Percentiles rank a stretch among this genome's conserved stretches.
phyloP scores from a whole-genome alignment of 495 filamentous ascomycete genomes.

The Bacidia gigantensis region DNA sequence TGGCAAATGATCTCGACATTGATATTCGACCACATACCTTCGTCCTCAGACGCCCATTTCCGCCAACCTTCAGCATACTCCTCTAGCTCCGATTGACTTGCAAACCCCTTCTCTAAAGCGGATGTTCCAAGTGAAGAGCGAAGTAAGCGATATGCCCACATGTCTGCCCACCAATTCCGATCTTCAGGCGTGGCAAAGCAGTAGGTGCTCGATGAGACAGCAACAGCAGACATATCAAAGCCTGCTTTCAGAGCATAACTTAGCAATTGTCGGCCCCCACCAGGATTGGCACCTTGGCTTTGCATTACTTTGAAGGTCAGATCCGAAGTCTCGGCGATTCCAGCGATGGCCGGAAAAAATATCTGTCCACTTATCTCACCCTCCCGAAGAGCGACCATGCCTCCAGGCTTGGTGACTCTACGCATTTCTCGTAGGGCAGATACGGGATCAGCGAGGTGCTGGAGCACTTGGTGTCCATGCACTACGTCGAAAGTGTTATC shows the following conservation, averaged over 20 bases:
- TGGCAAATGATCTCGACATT: constrained; percentile 42
- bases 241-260: constrained; percentile 39
- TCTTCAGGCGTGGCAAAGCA: constrained; percentile 33
- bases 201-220: constrained; percentile 29
- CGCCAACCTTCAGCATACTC: constrained; percentile 28
- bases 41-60: constrained; percentile 31
- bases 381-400: constrained; percentile 38
- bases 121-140: constrained; percentile 28
- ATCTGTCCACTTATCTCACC: constrained; percentile 29
- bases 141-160: constrained; percentile 32
- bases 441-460: constrained; percentile 34
- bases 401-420: constrained; percentile 35
- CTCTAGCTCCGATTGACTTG: constrained; percentile 30
- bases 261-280: constrained; percentile 36
- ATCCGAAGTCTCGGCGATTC: constrained; percentile 28
- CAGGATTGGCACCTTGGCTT: constrained; percentile 32
- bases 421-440: constrained; percentile 34
- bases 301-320: constrained; percentile 28
- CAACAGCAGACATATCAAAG: constrained; percentile 24
- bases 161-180: constrained; percentile 30
- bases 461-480: constrained; percentile 38
- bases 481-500: constrained; percentile 45
- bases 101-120: constrained; percentile 26
- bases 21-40: constrained; percentile 39
- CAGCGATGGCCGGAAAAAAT: constrained; percentile 34